These are phyloP conservation scores for Phialocephala subalpina DNA, from an alignment of 2,329 filamentous ascomycete genomes.

Conservation along the genomic window DNA sequence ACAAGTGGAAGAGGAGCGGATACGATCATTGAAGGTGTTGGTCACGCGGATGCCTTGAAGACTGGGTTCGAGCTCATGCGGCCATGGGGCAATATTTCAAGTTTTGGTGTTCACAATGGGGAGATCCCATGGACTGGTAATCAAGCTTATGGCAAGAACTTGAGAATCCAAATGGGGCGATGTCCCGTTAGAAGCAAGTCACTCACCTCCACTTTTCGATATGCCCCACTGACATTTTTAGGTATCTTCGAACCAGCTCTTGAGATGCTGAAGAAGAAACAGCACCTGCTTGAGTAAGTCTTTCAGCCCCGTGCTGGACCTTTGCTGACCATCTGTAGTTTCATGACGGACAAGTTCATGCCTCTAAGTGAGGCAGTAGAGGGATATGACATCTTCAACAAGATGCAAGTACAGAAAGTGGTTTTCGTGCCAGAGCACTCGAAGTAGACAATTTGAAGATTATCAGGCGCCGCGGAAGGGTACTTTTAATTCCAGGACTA, in stretches of 20 bases:
- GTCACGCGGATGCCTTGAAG: constrained; percentile 71
- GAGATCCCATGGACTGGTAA: constrained; percentile 63
- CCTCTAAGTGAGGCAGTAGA: constrained; percentile 70
- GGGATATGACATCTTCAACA: constrained; percentile 76
- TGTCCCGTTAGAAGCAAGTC: constrained; percentile 75
- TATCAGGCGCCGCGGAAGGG: neutral
- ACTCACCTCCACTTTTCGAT: constrained; percentile 32
- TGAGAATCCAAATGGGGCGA: constrained; percentile 76
- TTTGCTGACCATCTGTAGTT: constrained; percentile 54
- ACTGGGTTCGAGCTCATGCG: constrained; percentile 76
- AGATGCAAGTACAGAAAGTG: constrained; percentile 78
- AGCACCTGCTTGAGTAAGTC: constrained; percentile 71
- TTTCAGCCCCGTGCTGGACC: neutral
- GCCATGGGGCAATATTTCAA: constrained; percentile 77
- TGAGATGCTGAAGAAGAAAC: constrained; percentile 69
- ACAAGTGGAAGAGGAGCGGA: constrained; percentile 86
- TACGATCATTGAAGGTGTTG: constrained; percentile 82
- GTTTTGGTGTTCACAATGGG: constrained; percentile 78
- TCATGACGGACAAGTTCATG: constrained; percentile 82
- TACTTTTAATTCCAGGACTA: constrained; percentile 2
- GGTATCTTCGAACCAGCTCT: constrained; percentile 73
- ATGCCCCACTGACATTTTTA: constrained; percentile 47
- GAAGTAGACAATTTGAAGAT: neutral
- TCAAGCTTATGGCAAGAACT: constrained; percentile 74
- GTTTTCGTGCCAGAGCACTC: constrained; percentile 59